Conservation (phyloP, 257 asterid species). For the Ligustrum vulgare region DNA sequence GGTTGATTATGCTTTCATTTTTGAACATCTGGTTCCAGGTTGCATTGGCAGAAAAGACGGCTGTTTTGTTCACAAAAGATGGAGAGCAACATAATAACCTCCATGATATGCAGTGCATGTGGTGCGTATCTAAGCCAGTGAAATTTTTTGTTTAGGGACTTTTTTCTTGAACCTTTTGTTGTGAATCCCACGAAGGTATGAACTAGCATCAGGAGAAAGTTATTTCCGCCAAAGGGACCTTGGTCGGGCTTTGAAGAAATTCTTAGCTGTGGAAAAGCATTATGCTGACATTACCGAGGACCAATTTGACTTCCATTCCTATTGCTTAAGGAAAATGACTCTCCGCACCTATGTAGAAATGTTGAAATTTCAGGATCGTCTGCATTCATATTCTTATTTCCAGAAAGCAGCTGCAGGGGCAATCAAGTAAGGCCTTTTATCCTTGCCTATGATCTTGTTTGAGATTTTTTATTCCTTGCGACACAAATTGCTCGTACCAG, state of each 20-base stretch:
- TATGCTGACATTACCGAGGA: slow-evolving; percentile 93
- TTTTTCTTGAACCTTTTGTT: slow-evolving; percentile 16
- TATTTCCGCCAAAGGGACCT: slow-evolving; percentile 92
- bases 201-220: slow-evolving; percentile 94
- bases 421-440: slow-evolving; percentile 53
- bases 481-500: background rate
- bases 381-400: slow-evolving; percentile 88
- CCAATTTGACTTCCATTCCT: slow-evolving; percentile 96
- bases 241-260: slow-evolving; percentile 96
- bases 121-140: slow-evolving; percentile 50
- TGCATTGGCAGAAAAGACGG: slow-evolving; percentile 88
- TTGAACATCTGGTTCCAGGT: slow-evolving; percentile 50
- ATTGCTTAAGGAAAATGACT: slow-evolving; percentile 97
- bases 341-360: slow-evolving; percentile 88
- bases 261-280: slow-evolving; percentile 96
- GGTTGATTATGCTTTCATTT: slow-evolving; percentile 18
- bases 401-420: slow-evolving; percentile 93
- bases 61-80: slow-evolving; percentile 92
- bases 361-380: slow-evolving; percentile 92
- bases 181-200: slow-evolving; percentile 61
- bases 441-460: slow-evolving; percentile 14
- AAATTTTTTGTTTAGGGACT: slow-evolving; percentile 6
- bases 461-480: slow-evolving; percentile 4
- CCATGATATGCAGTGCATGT: slow-evolving; percentile 99
- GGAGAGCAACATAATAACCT: slow-evolving; percentile 98